Evolutionary conservation across 2,329 filamentous ascomycete genomes (phyloP).

Genomic region (Monosporascus sp.): DNA sequence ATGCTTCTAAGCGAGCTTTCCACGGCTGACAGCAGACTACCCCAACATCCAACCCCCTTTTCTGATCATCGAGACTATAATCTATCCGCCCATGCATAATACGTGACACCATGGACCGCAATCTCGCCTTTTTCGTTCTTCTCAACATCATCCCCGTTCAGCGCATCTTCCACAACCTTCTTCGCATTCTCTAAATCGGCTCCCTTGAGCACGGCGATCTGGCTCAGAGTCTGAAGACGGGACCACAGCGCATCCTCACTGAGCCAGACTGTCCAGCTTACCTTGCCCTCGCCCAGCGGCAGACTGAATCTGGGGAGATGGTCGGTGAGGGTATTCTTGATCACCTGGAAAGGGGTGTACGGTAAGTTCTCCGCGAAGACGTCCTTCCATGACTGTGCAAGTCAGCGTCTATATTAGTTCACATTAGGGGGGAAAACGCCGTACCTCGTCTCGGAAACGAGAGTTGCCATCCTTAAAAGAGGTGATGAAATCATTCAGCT

Average conservation of each 20-base stretch:
- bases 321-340: slow-evolving; percentile 35
- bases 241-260: slow-evolving; percentile 56
- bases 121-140: slow-evolving; percentile 58
- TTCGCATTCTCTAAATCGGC: slow-evolving; percentile 43
- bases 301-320: slow-evolving; percentile 49
- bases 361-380: slow-evolving; percentile 58
- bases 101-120: slow-evolving; percentile 58
- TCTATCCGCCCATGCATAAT: slow-evolving; percentile 55
- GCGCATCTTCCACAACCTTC: slow-evolving; percentile 45
- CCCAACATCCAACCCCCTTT: not conserved
- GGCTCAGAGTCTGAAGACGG: slow-evolving; percentile 60
- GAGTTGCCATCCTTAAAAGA: slow-evolving; percentile 52
- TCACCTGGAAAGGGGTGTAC: slow-evolving; percentile 44
- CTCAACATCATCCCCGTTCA: slow-evolving; percentile 48
- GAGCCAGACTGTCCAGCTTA: slow-evolving; percentile 54
- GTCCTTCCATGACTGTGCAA: slow-evolving; percentile 46
- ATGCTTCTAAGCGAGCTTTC: not conserved
- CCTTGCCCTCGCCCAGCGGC: slow-evolving; percentile 51
- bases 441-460: slow-evolving; percentile 56
- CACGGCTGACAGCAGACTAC: not conserved
- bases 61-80: slow-evolving; percentile 23
- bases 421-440: slow-evolving; percentile 1
- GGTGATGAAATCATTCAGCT: slow-evolving; percentile 53
- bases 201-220: slow-evolving; percentile 55
- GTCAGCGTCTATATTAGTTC: not conserved